phyloP scores from a whole-genome alignment of 257 asterid species.

The Solanum sparsipilum region DNA sequence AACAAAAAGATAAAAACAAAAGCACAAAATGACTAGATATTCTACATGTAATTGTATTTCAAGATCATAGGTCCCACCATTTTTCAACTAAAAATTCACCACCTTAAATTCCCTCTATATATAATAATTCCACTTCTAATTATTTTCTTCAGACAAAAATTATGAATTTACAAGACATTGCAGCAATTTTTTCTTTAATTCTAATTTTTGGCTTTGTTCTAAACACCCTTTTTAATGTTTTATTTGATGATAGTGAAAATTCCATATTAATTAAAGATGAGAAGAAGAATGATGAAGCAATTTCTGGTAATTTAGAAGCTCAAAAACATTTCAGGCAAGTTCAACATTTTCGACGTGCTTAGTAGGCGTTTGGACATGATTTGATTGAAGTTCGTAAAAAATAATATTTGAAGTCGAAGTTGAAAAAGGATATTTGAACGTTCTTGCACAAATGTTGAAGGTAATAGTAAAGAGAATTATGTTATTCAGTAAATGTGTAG shows the following conservation, averaged over 20 bases:
- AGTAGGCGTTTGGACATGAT: not conserved
- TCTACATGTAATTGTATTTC: not conserved
- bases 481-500: accelerated
- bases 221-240: not conserved
- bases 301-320: slow-evolving; percentile 5
- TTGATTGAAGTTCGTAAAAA: not conserved
- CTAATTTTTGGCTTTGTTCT: not conserved
- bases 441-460: too few species aligned
- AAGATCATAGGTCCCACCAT: not conserved
- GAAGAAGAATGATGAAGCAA: not conserved
- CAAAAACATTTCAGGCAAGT: slow-evolving; percentile 24
- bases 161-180: not conserved
- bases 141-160: not conserved
- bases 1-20: too few species aligned
- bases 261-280: not conserved
- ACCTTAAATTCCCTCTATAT: not conserved
- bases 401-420: too few species aligned
- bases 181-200: not conserved
- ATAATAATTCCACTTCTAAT: not conserved
- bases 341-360: slow-evolving; percentile 13
- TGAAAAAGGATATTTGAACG: too few species aligned
- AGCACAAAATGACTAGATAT: not conserved
- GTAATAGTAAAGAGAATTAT: too few species aligned
- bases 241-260: not conserved
- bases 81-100: not conserved